Conservation (phyloP, 208 protist species). For the Angomonas deanei region DNA sequence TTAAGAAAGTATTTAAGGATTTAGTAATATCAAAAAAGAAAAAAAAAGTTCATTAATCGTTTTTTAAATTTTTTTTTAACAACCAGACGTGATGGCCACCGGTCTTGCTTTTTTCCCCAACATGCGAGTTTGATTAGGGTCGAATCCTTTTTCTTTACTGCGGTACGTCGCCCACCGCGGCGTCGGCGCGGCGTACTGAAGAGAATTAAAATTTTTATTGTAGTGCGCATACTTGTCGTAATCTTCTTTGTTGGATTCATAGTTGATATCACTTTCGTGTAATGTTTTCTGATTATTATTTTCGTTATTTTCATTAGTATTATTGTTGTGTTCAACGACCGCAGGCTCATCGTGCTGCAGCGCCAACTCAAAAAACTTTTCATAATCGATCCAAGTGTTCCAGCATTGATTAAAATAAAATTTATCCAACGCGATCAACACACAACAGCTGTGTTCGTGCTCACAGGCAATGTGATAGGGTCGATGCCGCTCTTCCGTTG, state of each 20-base stretch:
- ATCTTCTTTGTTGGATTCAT: constrained; percentile 3
- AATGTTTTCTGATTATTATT: not conserved
- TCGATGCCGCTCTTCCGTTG: constrained; percentile 26
- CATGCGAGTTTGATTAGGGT: constrained; percentile 75
- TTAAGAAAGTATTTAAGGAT: too few relatives aligned
- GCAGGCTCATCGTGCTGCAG: constrained; percentile 23
- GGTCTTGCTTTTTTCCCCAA: constrained; percentile 58
- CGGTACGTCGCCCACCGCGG: constrained; percentile 81
- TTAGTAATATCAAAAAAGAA: too few relatives aligned
- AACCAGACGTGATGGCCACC: constrained; percentile 24
- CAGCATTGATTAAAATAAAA: constrained; percentile 72
- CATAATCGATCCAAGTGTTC: constrained; percentile 92
- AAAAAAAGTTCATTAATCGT: too few relatives aligned
- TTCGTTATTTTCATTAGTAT: not conserved
- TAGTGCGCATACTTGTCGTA: not conserved
- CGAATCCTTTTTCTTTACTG: constrained; percentile 81
- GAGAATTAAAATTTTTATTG: constrained; percentile 42
- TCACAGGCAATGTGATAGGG: constrained; percentile 88
- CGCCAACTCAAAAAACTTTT: constrained; percentile 68
- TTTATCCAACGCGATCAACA: constrained; percentile 82
- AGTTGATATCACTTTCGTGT: not conserved
- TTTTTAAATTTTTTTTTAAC: constrained; percentile 15
- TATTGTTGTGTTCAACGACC: not conserved
- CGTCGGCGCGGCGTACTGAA: constrained; percentile 75
- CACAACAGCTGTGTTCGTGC: constrained; percentile 91